Evolutionary conservation across 306 rosid species (phyloP).

Genomic region (Medicago ruthenica): DNA sequence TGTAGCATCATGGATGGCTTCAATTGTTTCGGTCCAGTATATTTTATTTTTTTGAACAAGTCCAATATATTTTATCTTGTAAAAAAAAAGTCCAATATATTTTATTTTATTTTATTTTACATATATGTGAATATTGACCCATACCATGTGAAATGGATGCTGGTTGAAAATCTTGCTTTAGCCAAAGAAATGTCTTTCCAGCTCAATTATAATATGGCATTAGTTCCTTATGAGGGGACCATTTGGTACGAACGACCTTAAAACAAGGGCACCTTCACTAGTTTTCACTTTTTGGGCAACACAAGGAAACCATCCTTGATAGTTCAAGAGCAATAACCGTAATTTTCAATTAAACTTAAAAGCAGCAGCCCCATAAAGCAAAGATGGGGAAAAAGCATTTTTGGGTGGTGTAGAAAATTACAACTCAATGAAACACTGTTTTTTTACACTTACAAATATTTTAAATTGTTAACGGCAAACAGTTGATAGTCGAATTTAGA

Average conservation of each 20-base stretch:
- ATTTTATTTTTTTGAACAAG: conserved; percentile 40
- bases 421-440: background rate
- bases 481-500: too few relatives aligned
- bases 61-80: too few relatives aligned
- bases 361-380: conserved; percentile 36
- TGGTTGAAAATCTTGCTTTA: conserved; percentile 36
- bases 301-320: conserved; percentile 11
- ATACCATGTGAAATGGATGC: conserved; percentile 55
- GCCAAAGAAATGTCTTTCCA: conserved; percentile 44
- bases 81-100: too few relatives aligned
- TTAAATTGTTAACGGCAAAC: too few relatives aligned
- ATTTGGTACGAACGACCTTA: conserved; percentile 42
- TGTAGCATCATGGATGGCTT: conserved; percentile 44
- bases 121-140: conserved; percentile 39
- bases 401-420: background rate
- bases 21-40: conserved; percentile 41
- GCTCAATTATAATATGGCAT: conserved; percentile 44
- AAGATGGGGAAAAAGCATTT: conserved; percentile 1
- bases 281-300: conserved; percentile 8
- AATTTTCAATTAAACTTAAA: conserved; percentile 25
- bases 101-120: background rate
- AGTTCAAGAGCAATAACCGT: conserved; percentile 31
- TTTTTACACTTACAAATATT: too few relatives aligned
- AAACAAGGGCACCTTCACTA: conserved; percentile 38
- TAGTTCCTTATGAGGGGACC: conserved; percentile 50